Conservation (phyloP, 805 yeast species). For the Cyberlindnera suaveolens region DNA sequence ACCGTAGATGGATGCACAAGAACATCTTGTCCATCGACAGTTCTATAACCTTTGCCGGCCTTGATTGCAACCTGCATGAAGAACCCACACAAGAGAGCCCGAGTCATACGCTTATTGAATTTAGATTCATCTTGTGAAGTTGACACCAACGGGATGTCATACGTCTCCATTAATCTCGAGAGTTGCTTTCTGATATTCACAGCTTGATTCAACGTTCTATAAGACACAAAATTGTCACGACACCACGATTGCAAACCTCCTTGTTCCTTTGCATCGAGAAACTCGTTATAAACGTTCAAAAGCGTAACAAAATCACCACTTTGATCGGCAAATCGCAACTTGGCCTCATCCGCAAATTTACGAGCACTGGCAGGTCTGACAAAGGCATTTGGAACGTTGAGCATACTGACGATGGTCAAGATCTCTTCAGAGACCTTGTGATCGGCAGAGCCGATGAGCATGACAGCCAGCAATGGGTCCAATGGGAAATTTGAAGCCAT, state of each 20-base stretch:
- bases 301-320: constrained; percentile 94
- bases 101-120: constrained; percentile 74
- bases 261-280: constrained; percentile 67
- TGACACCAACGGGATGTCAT: constrained; percentile 66
- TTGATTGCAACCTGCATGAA: constrained; percentile 98
- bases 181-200: constrained; percentile 81
- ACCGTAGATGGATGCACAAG: constrained; percentile 91
- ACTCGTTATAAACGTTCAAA: constrained; percentile 82
- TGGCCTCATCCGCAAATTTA: constrained; percentile 87
- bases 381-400: constrained; percentile 91
- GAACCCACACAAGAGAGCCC: constrained; percentile 86
- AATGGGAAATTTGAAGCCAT: constrained; percentile 89
- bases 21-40: constrained; percentile 95
- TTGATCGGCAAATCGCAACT: constrained; percentile 81
- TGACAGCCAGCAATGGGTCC: constrained; percentile 92
- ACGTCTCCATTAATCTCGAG: constrained; percentile 72
- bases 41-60: constrained; percentile 81
- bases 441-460: constrained; percentile 83
- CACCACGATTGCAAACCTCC: constrained; percentile 79
- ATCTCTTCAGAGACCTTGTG: constrained; percentile 86
- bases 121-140: constrained; percentile 60
- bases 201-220: constrained; percentile 81
- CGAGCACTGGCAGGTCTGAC: constrained; percentile 86
- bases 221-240: constrained; percentile 79
- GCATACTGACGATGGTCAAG: constrained; percentile 79